Base-by-base conservation (phyloP, 306 rosid genomes). In the Pterocarpus santalinus region DNA sequence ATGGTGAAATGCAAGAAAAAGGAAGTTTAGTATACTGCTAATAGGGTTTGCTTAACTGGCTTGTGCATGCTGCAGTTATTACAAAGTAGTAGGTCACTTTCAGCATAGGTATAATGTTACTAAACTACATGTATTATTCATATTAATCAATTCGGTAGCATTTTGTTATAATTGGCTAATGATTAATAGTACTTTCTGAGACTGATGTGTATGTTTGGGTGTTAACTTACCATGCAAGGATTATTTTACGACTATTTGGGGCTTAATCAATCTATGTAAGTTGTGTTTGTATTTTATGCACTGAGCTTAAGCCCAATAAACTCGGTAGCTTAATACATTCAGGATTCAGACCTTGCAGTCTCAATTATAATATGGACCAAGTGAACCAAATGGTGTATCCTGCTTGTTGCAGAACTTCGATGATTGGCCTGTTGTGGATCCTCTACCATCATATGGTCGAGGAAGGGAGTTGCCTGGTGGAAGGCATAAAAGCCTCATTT, bases 391-490 rank as follows among this genome's bases (percentile, higher is more conserved):
- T 78, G 16, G 70, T 73, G 62, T 82, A 22, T 77, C 64, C 61
- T 74, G 67, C 74, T 63, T 78, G 64, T 81, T 86, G 33, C 88
- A 92, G 97, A 76, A 87, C 81, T 87, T 80, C 0, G 72, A 85
- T 35, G 90, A 88, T 51, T 94, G 98, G 97, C 97, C 94, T 32
- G 57, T 94, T 73, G 77, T 88, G 52, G 94, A 90, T 36, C 95
- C 97, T 11, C 85, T 94, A 14, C 97, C 97, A 39, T 92, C 98
- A 12, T 94, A 94, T 65, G 98, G 98, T 72, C 93, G 91, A 71
- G 98, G 98, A 41, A 91, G 98, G 87, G 98, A 94, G 82, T 83
- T 89, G 79, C 89, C 91, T 1, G 97, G 98, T 67, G 89, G 88
- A 83, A 88, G 98, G 87, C 92, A 89, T 83, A 81, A 8, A 67